These are phyloP conservation scores for Dryadomyces quercivorus DNA, from an alignment of 2,329 filamentous ascomycete species.

Conservation along the genomic window DNA sequence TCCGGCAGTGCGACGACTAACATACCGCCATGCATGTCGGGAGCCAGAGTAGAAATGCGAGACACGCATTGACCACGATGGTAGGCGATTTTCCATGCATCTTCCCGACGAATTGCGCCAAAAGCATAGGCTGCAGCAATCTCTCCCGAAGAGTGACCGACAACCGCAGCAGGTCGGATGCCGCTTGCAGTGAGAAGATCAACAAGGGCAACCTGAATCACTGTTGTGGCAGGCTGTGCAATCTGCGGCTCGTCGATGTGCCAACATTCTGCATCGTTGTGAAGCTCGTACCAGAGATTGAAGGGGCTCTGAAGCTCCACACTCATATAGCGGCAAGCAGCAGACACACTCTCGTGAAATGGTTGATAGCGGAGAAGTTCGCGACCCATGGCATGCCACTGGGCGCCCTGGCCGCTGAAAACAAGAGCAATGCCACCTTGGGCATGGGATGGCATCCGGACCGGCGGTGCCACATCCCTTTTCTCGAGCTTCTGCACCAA, in stretches of 20 bases:
- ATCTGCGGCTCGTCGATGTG: slow-evolving; percentile 17
- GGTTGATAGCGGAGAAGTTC: slow-evolving; percentile 20
- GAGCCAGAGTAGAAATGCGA: slow-evolving; percentile 10
- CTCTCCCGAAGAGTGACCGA: slow-evolving; percentile 25
- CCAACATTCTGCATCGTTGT: slow-evolving; percentile 3
- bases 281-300: slow-evolving; percentile 13
- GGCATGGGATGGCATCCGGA: neutral
- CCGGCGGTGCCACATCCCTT: slow-evolving; percentile 2
- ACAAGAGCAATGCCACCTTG: slow-evolving; percentile 15
- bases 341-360: slow-evolving; percentile 17
- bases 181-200: slow-evolving; percentile 18
- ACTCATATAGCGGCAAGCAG: slow-evolving; percentile 17
- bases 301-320: slow-evolving; percentile 13
- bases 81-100: slow-evolving; percentile 22
- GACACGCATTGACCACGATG: slow-evolving; percentile 19
- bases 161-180: slow-evolving; percentile 16
- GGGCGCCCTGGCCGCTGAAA: slow-evolving; percentile 24
- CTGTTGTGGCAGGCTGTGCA: slow-evolving; percentile 20
- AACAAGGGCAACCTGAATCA: slow-evolving; percentile 23
- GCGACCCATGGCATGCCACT: slow-evolving; percentile 25
- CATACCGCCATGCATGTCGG: slow-evolving; percentile 27
- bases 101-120: slow-evolving; percentile 14
- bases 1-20: slow-evolving; percentile 28
- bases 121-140: slow-evolving; percentile 24
- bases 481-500: slow-evolving; percentile 18